phyloP scores from a whole-genome alignment of 2,329 filamentous ascomycete genomes.

The Botrytis aclada region DNA sequence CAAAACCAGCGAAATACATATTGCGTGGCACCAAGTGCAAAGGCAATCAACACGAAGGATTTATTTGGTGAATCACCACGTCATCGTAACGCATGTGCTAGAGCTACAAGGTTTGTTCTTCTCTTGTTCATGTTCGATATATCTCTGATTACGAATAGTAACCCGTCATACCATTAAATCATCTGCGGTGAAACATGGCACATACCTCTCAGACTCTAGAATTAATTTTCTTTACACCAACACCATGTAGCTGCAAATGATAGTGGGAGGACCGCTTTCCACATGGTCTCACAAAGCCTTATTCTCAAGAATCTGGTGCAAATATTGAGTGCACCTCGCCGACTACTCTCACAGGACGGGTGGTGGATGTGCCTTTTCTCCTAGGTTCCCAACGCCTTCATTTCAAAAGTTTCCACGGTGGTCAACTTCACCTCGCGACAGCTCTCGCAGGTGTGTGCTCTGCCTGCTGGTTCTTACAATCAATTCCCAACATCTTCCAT shows the following conservation, averaged over 20 bases:
- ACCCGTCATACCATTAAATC: not conserved
- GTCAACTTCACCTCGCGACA: not conserved
- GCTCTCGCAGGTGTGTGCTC: not conserved
- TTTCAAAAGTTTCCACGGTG: not conserved
- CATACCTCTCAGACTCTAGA: not conserved
- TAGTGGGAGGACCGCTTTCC: not conserved
- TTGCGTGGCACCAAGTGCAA: not conserved
- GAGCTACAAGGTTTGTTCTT: not conserved
- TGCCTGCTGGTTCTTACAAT: no score
- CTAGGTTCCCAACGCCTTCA: not conserved
- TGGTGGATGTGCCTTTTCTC: not conserved
- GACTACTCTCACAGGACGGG: not conserved
- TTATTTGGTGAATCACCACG: not conserved
- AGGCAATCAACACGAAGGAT: not conserved
- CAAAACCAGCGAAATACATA: not conserved
- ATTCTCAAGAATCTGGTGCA: not conserved
- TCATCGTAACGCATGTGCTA: no score
- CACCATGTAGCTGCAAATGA: not conserved
- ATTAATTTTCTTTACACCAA: not conserved
- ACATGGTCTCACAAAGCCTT: no score
- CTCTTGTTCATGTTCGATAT: not conserved
- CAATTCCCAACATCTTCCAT: no score
- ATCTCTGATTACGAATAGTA: not conserved
- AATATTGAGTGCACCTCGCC: not conserved
- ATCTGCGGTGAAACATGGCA: not conserved